phyloP scores from a whole-genome alignment of 345 rosid species.

The Populus nigra region DNA sequence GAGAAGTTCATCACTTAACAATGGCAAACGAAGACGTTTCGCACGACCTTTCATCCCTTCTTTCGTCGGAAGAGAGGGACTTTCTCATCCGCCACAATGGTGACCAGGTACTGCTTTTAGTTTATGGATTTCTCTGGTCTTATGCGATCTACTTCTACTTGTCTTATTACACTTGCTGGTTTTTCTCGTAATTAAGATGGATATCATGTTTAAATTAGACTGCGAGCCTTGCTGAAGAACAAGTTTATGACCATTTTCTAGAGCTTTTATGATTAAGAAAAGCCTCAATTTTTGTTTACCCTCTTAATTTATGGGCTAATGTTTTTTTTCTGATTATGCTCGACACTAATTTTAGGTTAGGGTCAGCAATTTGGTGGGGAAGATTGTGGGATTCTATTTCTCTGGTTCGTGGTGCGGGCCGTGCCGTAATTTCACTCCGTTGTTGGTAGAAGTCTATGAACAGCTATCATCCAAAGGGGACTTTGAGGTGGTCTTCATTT shows the following conservation, averaged over 20 bases:
- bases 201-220: too few species aligned
- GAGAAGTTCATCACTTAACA: too few species aligned
- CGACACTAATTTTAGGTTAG: not conserved
- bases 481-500: slow-evolving; percentile 35
- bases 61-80: slow-evolving; percentile 21
- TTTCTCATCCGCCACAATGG: slow-evolving; percentile 20
- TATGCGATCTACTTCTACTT: not conserved
- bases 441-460: slow-evolving; percentile 11
- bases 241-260: too few species aligned
- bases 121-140: not conserved
- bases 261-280: too few species aligned
- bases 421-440: slow-evolving; percentile 20
- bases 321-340: not conserved
- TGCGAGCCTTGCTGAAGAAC: too few species aligned
- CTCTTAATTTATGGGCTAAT: too few species aligned
- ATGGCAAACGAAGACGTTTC: slow-evolving; percentile 10
- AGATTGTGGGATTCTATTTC: slow-evolving; percentile 31
- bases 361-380: slow-evolving; percentile 18
- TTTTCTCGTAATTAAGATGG: too few species aligned
- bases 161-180: not conserved
- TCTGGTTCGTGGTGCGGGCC: slow-evolving; percentile 24
- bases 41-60: slow-evolving; percentile 14
- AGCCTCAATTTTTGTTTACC: too few species aligned
- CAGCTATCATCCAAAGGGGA: slow-evolving; percentile 17
- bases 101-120: slow-evolving; percentile 8